Evolutionary conservation across 306 rosid species (phyloP), one percentile per base, ranked within the genome.

Genomic region (Cicer judaicum): DNA sequence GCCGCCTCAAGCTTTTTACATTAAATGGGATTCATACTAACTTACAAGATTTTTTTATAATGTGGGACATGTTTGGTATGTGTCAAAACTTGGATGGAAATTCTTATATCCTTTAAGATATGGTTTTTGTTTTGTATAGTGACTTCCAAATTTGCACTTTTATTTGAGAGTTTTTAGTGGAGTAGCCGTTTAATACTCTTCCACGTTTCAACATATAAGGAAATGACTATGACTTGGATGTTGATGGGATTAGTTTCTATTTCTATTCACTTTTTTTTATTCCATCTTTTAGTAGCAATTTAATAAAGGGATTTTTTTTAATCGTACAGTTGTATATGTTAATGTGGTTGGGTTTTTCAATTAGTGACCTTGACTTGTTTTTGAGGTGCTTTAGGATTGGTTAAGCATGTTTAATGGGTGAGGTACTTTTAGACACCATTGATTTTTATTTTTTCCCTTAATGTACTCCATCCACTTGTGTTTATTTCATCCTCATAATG

Each of bases 1-100:
- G 97, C 97, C 90, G 88, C 73, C 90, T 24, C 64, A 52, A 56
- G 81, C 87, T 85, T 92, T 85, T 73, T 74, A 8, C 43, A 81
- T 80, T 87, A 76, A 86, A 55, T 80, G 85, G 29, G 40, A 49
- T 44, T 21, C 12, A 2, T 29, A 66, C 4, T 43, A 5, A 71
- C 44, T 77, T 74, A 48, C 48, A 16, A 19, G 64, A 70, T 52
- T 65, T 73, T 54, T 69, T 44, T 1, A 8, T 38, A 62, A 62
- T 47, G 73, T 60, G 64, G 87, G 84, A 54, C 83, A 79, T 5
- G 14, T 41, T 44, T 19, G 84, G 18, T 34, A 86, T 70, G 87
- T 87, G 88, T 84, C 89, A 60, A 57, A 47, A 21, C 1, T 0
- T 70, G 83, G 60, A 61, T 86, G 88, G 91, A 68, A 67, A 72